Evolutionary conservation across 129 eudicot genomes (phyloP).

Genomic region (Apium graveolens): DNA sequence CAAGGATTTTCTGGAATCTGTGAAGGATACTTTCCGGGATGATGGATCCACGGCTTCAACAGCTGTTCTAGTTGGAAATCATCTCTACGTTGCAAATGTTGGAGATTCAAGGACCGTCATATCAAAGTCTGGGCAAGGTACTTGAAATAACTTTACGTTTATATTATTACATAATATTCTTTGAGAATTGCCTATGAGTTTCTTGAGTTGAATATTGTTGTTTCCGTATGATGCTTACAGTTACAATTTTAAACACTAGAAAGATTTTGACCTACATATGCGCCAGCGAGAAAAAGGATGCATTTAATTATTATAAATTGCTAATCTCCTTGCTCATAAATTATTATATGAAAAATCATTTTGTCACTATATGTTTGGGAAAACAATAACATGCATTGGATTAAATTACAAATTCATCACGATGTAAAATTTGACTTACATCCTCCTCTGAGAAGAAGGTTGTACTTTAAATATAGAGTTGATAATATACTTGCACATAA

Average conservation of each 20-base stretch:
- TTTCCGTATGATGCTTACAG: background rate
- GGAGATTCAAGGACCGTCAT: slow-evolving; percentile 89
- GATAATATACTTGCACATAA: background rate
- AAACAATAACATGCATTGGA: too few species aligned
- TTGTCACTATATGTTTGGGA: too few species aligned
- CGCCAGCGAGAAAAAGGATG: background rate
- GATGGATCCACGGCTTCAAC: slow-evolving; percentile 97
- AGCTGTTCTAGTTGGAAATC: slow-evolving; percentile 82
- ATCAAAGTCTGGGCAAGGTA: slow-evolving; percentile 87
- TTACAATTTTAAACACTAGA: background rate
- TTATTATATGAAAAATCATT: background rate
- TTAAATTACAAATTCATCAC: background rate
- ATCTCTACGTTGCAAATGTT: slow-evolving; percentile 88
- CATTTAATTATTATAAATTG: background rate
- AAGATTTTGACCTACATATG: background rate
- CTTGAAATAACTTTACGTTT: background rate
- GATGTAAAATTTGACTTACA: background rate
- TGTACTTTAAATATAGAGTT: background rate
- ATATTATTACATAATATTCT: background rate
- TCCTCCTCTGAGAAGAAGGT: background rate
- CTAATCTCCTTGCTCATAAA: background rate
- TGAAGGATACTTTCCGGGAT: slow-evolving; percentile 72
- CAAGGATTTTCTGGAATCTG: slow-evolving; percentile 67
- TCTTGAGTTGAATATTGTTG: background rate
- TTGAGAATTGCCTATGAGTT: background rate